phyloP scores from a whole-genome alignment of 805 yeast genomes.

The Vanderwaltozyma verrucispora region DNA sequence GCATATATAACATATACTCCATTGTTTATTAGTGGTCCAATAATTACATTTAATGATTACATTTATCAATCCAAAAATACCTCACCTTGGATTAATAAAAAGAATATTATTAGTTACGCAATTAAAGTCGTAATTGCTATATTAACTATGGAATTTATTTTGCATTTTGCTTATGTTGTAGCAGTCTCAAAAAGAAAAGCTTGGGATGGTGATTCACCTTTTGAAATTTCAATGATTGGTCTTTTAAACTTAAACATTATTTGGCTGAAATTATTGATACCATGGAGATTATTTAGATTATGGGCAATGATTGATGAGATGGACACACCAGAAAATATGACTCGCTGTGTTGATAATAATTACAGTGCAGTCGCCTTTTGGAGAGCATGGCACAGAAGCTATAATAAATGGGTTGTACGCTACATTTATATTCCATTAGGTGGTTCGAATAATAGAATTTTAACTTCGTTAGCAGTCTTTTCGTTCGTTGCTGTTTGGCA shows the following conservation, averaged over 20 bases:
- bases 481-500: conserved; percentile 98
- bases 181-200: conserved; percentile 86
- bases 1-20: conserved; percentile 82
- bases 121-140: conserved; percentile 62
- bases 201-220: conserved; percentile 83
- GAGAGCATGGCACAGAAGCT: conserved; percentile 98
- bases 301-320: conserved; percentile 91
- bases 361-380: conserved; percentile 91
- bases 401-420: conserved; percentile 78
- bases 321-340: conserved; percentile 97
- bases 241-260: conserved; percentile 80
- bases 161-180: conserved; percentile 86
- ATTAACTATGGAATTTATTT: conserved; percentile 75
- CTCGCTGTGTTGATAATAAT: conserved; percentile 90
- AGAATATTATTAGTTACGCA: conserved; percentile 50
- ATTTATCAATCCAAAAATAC: conserved; percentile 56
- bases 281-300: conserved; percentile 90
- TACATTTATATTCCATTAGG: conserved; percentile 90
- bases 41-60: conserved; percentile 86
- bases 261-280: conserved; percentile 87
- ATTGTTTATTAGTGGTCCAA: conserved; percentile 89
- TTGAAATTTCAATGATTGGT: conserved; percentile 92
- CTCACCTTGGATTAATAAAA: conserved; percentile 47
- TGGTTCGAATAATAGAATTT: conserved; percentile 59
- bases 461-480: conserved; percentile 77